These are phyloP conservation scores for Oryza coarctata DNA, from an alignment of 176 grass and related monocot genomes.

Conservation along the genomic window DNA sequence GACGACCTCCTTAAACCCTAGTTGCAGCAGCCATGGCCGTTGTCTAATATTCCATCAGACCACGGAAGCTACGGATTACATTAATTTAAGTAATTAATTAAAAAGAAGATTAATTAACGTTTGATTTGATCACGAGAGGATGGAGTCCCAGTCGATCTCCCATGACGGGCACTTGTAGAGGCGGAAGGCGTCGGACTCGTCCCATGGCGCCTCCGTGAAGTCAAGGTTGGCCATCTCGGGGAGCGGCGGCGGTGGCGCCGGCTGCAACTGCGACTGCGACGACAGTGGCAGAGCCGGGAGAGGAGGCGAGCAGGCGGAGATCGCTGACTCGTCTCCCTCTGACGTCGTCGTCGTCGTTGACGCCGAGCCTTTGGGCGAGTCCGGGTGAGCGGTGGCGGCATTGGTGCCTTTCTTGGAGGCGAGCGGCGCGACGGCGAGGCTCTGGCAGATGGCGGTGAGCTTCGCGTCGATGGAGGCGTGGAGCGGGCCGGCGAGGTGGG, in stretches of 20 bases:
- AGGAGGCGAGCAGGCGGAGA: slow-evolving; percentile 39
- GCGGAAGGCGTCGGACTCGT: slow-evolving; percentile 68
- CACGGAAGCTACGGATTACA: slow-evolving; percentile 19
- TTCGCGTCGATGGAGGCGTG: slow-evolving; percentile 77
- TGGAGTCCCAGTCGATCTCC: slow-evolving; percentile 98
- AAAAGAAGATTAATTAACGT: slow-evolving; percentile 32
- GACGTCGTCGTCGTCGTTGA: slow-evolving; percentile 48
- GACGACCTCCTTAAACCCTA: slow-evolving; percentile 57
- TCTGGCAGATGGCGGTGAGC: slow-evolving; percentile 78
- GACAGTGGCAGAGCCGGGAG: background rate
- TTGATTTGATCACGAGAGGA: slow-evolving; percentile 63
- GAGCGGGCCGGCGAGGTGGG: slow-evolving; percentile 66
- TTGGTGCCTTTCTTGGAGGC: background rate
- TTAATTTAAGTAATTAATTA: background rate
- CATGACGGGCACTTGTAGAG: slow-evolving; percentile 69
- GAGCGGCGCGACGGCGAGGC: slow-evolving; percentile 31
- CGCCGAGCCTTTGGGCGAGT: slow-evolving; percentile 53
- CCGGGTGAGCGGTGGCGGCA: background rate
- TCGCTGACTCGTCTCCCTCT: slow-evolving; percentile 59
- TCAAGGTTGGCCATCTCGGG: slow-evolving; percentile 80
- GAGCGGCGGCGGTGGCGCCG: slow-evolving; percentile 21
- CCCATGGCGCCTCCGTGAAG: slow-evolving; percentile 94
- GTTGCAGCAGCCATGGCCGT: slow-evolving; percentile 49
- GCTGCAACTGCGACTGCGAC: background rate
- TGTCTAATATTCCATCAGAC: slow-evolving; percentile 91